phyloP scores from a whole-genome alignment of 2,329 filamentous ascomycete species.

The Fusarium sp. region DNA sequence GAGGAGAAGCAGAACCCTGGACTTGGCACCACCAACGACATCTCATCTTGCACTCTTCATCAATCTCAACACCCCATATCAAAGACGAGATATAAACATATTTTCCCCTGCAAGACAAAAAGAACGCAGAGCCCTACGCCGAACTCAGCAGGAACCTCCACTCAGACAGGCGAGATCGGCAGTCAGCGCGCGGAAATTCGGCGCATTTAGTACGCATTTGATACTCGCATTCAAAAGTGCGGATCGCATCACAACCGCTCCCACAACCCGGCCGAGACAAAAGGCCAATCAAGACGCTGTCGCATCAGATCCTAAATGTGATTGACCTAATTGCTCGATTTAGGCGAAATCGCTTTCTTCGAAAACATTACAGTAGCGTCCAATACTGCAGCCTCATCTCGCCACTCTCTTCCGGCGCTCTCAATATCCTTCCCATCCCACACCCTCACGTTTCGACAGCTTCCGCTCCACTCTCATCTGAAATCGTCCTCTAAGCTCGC shows the following conservation, averaged over 20 bases:
- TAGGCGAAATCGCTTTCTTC: conserved; percentile 37
- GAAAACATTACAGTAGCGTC: conserved; percentile 21
- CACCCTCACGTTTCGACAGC: conserved; percentile 31
- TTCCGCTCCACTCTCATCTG: conserved; percentile 29
- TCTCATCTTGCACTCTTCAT: conserved; percentile 16
- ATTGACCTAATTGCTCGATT: conserved; percentile 32
- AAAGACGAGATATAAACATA: background rate
- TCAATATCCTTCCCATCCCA: conserved; percentile 33
- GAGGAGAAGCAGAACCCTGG: conserved; percentile 16
- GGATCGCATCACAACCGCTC: conserved; percentile 41
- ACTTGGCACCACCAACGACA: conserved; percentile 23
- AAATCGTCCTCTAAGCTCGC: conserved; percentile 17
- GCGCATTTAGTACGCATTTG: conserved; percentile 29
- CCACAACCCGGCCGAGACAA: conserved; percentile 22
- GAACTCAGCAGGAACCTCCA: conserved; percentile 11
- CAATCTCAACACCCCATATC: background rate
- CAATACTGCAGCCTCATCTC: conserved; percentile 38
- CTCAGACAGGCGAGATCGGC: conserved; percentile 33
- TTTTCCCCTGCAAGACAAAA: background rate
- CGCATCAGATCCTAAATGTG: conserved; percentile 39
- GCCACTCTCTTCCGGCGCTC: conserved; percentile 39
- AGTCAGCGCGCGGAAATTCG: conserved; percentile 34
- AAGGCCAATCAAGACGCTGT: conserved; percentile 37
- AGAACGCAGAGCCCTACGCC: conserved; percentile 17
- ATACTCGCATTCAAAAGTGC: conserved; percentile 36